A percentile compares a stretch with the other conserved stretches of the same genome.
Evolutionary conservation across 768 basidiomycete species (phyloP).

Genomic region (Psilocybe tampanensis): DNA sequence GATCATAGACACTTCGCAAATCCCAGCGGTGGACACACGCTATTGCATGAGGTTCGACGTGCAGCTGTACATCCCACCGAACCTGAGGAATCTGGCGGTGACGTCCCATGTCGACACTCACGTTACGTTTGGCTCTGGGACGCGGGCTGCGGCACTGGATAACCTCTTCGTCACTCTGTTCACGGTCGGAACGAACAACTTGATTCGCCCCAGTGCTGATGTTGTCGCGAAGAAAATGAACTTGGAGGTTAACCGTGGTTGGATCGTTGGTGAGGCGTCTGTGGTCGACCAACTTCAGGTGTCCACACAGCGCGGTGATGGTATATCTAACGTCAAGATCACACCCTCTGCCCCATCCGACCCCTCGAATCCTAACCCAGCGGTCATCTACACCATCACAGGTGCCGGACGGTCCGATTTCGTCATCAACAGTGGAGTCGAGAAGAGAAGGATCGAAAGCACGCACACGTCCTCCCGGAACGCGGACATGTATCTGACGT

Average conservation of each 20-base stretch:
- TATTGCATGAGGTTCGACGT: constrained; percentile 60
- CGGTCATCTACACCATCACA: constrained; percentile 46
- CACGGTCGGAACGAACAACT: constrained; percentile 35
- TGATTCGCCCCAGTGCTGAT: constrained; percentile 47
- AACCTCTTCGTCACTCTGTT: constrained; percentile 48
- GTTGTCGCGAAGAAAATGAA: constrained; percentile 38
- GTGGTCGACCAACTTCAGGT: constrained; percentile 43
- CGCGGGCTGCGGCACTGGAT: constrained; percentile 38
- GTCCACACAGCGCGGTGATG: constrained; percentile 52
- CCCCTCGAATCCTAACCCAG: constrained; percentile 33
- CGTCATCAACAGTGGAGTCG: constrained; percentile 40
- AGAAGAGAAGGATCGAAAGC: constrained; percentile 49
- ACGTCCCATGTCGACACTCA: constrained; percentile 46
- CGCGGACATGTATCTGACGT: constrained; percentile 59
- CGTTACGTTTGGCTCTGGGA: constrained; percentile 48
- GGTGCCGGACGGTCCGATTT: constrained; percentile 59
- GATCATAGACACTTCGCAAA: constrained; percentile 37
- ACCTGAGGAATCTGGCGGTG: constrained; percentile 50
- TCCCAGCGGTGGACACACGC: constrained; percentile 17
- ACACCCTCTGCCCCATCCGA: constrained; percentile 41
- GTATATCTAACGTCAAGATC: constrained; percentile 49
- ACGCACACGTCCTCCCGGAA: constrained; percentile 50
- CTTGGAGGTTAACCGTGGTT: constrained; percentile 55
- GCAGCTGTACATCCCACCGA: constrained; percentile 50
- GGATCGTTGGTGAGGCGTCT: constrained; percentile 62